Base-by-base conservation (phyloP, 2,329 filamentous ascomycete species). In the Blastomyces gilchristii region DNA sequence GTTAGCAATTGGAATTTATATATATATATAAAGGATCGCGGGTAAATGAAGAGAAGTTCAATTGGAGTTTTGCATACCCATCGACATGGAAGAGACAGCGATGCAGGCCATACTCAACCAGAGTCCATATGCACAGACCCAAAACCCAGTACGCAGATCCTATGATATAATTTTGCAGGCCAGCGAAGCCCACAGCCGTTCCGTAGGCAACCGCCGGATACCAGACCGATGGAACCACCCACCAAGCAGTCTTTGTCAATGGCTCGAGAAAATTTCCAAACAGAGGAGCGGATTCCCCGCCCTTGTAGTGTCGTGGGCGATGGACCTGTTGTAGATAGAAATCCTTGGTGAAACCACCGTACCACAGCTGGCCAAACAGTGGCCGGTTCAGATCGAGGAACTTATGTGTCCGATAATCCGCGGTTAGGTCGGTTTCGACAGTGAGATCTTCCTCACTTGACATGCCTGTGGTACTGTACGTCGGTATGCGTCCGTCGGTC, bases 181-280 rank as follows among this genome's bases (percentile, higher is more conserved):
- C 88, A 65, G 83, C 74, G 41, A 80, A 79, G 12, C 90, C 87
- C 25, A 89, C 69, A 65, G 82, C 85, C 12, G 87, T 84, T 34
- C 89, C 91, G 72, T 91, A 96, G 11, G 79, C 70, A 52, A 96
- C 83, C 22, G 81, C 83, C n/a, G 94, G 94, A 52, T 94, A 74
- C 94, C 94, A 99, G 1, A 96, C 65, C 0, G 81, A 81, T 2
- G 94, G 94, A 12, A 99, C 82, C 54, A 96, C 75, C 85, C 88
- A 99, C 94, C 94, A 99, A 1, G 94, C 85, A 2, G 94, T 99
- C 81, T 92, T 89, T 75, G 87, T 92, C 64, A 99, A 79, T n/a
- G 94, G 94, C 78, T 99, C 94, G n/a, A 99, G 81, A 75, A 99
- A 96, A 78, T 99, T 97, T 65, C 94, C 94, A 76, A 99, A 99